Conservation (phyloP, 2,329 filamentous ascomycete species). For the Arthrobotrys entomopaga region DNA sequence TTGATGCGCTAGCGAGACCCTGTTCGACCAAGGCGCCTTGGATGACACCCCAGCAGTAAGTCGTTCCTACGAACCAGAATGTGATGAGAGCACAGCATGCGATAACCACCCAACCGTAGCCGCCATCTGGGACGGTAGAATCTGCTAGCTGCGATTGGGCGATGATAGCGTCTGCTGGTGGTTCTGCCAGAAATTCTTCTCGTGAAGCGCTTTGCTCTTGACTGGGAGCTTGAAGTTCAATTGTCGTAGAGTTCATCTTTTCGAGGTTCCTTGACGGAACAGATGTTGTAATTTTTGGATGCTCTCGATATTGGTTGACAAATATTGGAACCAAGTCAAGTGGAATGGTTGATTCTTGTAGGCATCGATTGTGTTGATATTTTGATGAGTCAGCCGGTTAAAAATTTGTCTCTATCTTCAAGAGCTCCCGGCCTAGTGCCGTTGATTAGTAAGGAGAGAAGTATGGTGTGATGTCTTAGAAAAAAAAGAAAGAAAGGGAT, state of each 20-base stretch:
- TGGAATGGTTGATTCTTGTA: no score
- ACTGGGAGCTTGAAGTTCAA: not conserved
- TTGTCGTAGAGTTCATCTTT: not conserved
- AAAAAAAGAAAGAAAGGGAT: no score
- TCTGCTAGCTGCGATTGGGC: slow-evolving; percentile 1
- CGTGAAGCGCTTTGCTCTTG: not conserved
- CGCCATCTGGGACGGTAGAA: not conserved
- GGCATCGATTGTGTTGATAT: no score
- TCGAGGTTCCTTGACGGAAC: not conserved
- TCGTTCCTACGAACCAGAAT: not conserved
- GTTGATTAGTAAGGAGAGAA: no score
- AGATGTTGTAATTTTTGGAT: no score
- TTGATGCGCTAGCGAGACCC: not conserved
- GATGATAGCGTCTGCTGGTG: not conserved
- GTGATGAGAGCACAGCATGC: not conserved
- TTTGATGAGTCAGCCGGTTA: no score
- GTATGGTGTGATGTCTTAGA: no score
- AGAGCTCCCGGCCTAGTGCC: no score
- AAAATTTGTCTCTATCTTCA: no score
- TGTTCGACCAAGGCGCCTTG: not conserved
- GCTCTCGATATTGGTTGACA: no score
- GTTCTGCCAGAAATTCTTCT: not conserved
- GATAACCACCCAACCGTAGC: not conserved
- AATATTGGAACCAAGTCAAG: no score
- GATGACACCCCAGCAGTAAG: not conserved